Percentiles rank a stretch among this genome's conserved stretches.
phyloP scores from a whole-genome alignment of 2,329 filamentous ascomycete genomes.

The Fusarium drepaniforme region DNA sequence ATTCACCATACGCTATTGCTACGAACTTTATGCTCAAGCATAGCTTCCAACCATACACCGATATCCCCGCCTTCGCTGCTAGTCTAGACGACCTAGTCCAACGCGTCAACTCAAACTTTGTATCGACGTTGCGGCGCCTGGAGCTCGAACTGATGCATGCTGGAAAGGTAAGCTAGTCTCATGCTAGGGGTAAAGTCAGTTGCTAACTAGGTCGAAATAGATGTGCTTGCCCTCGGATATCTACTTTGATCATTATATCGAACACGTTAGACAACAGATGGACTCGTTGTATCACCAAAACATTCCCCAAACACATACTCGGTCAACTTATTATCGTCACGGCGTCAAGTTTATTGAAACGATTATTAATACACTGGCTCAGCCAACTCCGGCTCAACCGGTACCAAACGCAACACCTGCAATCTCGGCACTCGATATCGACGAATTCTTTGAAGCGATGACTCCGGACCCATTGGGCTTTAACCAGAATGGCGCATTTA shows the following conservation, averaged over 20 bases:
- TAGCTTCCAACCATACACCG: slow-evolving; percentile 51
- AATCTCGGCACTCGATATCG: slow-evolving; percentile 23
- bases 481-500: slow-evolving; percentile 26
- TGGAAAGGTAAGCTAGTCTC: slow-evolving; percentile 57
- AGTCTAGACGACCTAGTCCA: slow-evolving; percentile 52
- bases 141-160: slow-evolving; percentile 65
- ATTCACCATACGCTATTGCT: slow-evolving; percentile 51
- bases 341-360: slow-evolving; percentile 56
- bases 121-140: slow-evolving; percentile 58
- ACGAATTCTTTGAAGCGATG: slow-evolving; percentile 38
- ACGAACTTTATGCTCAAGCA: slow-evolving; percentile 52
- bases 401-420: slow-evolving; percentile 19
- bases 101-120: slow-evolving; percentile 50
- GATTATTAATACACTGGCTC: slow-evolving; percentile 46
- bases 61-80: slow-evolving; percentile 46
- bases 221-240: slow-evolving; percentile 49
- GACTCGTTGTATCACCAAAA: slow-evolving; percentile 56
- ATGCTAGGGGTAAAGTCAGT: neutral
- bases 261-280: slow-evolving; percentile 55
- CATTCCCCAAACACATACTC: slow-evolving; percentile 40
- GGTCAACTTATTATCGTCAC: slow-evolving; percentile 57
- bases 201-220: slow-evolving; percentile 46
- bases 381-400: slow-evolving; percentile 8
- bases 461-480: slow-evolving; percentile 37
- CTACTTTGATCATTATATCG: slow-evolving; percentile 58